Conservation (phyloP, 345 rosid genomes). For the Populus tremula region DNA sequence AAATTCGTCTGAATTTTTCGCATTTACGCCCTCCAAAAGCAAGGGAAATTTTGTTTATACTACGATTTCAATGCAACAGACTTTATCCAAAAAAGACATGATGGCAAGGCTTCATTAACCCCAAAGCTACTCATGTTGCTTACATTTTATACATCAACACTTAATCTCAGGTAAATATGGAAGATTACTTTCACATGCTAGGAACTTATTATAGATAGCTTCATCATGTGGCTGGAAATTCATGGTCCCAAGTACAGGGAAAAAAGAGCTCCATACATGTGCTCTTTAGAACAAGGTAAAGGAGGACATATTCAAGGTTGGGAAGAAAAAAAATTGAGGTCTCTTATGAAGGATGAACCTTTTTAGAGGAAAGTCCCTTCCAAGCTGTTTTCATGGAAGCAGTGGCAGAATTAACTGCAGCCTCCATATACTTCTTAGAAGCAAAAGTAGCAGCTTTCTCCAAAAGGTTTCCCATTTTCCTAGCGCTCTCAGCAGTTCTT, state of each 20-base stretch:
- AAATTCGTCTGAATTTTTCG: neutral
- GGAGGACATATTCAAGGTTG: neutral
- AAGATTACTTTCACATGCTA: neutral
- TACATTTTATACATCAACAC: neutral
- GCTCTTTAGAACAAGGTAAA: neutral
- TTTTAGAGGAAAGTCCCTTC: conserved; percentile 54
- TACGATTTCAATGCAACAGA: neutral
- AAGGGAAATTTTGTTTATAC: neutral
- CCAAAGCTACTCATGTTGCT: neutral
- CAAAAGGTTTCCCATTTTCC: conserved; percentile 53
- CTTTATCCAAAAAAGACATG: neutral
- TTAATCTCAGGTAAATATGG: neutral
- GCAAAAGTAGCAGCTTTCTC: conserved; percentile 64
- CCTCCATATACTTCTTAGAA: conserved; percentile 66
- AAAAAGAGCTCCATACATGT: neutral
- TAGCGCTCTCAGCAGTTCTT: conserved; percentile 56
- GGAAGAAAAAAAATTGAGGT: neutral
- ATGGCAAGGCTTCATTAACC: neutral
- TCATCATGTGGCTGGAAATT: neutral
- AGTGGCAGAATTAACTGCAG: conserved; percentile 72
- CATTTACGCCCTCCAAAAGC: neutral
- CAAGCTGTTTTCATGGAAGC: conserved; percentile 79
- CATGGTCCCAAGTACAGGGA: neutral
- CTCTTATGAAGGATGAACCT: conserved; percentile 70
- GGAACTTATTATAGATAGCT: neutral